phyloP scores from a whole-genome alignment of 2,329 filamentous ascomycete species.

The Sphaerulina vaccinii region DNA sequence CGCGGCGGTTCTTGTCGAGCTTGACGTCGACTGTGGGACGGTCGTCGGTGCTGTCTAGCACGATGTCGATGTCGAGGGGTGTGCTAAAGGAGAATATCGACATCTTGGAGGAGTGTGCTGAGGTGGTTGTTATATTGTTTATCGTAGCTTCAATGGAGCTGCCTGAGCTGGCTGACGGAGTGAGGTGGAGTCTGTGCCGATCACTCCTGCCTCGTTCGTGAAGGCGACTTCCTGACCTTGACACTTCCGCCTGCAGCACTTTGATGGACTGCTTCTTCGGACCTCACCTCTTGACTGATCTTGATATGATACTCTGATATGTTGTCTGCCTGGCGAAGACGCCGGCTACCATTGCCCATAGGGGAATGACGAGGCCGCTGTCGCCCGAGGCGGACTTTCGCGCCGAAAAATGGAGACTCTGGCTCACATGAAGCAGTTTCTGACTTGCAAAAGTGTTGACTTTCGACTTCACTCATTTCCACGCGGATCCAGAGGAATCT shows the following conservation, averaged over 20 bases:
- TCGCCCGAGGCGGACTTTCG: neutral
- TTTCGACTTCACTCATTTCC: neutral
- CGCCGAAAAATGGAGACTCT: neutral
- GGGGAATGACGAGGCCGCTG: neutral
- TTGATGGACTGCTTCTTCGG: constrained; percentile 5
- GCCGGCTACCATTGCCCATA: neutral
- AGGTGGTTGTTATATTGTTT: neutral
- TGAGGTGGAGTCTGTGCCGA: too few species aligned
- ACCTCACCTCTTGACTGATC: constrained; percentile 13
- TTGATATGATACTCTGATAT: too few species aligned
- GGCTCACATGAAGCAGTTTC: neutral
- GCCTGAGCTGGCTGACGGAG: too few species aligned
- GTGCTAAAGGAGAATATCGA: constrained; percentile 95
- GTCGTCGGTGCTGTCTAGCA: constrained; percentile 92
- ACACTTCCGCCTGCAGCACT: too few species aligned
- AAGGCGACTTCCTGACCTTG: too few species aligned
- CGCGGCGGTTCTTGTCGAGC: constrained; percentile 94
- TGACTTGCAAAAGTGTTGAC: neutral
- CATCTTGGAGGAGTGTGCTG: constrained; percentile 53
- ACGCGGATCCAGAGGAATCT: neutral
- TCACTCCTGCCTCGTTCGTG: too few species aligned
- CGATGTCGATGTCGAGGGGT: constrained; percentile 97
- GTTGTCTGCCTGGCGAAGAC: too few species aligned
- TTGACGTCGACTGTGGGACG: constrained; percentile 95
- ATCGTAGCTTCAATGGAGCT: constrained; percentile 6